phyloP scores from a whole-genome alignment of 2,329 filamentous ascomycete species.

The Trichoderma asperellum region DNA sequence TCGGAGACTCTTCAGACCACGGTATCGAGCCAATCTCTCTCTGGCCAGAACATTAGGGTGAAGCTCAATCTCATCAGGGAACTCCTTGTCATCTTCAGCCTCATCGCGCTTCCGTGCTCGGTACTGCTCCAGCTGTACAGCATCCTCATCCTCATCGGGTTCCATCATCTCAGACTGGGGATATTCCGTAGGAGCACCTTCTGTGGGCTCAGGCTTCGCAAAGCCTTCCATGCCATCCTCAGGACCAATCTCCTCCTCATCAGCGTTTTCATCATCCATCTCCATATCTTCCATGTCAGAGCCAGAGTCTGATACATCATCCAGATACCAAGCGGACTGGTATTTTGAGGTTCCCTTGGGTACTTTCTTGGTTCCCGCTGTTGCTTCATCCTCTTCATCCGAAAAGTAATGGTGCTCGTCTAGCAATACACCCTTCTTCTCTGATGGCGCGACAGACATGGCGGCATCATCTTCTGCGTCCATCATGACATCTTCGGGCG shows the following conservation, averaged over 20 bases:
- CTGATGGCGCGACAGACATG: slow-evolving; percentile 44
- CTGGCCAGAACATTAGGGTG: slow-evolving; percentile 83
- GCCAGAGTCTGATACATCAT: slow-evolving; percentile 78
- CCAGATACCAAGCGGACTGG: slow-evolving; percentile 91
- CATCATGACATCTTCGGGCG: slow-evolving; percentile 85
- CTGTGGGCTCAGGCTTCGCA: slow-evolving; percentile 69
- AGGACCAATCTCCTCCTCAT: slow-evolving; percentile 60
- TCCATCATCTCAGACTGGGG: slow-evolving; percentile 92
- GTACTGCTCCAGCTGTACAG: slow-evolving; percentile 79
- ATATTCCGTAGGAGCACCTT: slow-evolving; percentile 84
- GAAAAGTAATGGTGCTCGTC: slow-evolving; percentile 99
- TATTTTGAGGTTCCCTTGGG: slow-evolving; percentile 93
- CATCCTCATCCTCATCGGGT: slow-evolving; percentile 79
- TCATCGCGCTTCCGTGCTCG: slow-evolving; percentile 77
- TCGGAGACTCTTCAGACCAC: slow-evolving; percentile 88
- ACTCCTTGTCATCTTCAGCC: slow-evolving; percentile 87
- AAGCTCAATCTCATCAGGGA: slow-evolving; percentile 95
- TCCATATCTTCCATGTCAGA: slow-evolving; percentile 78
- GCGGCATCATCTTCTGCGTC: slow-evolving; percentile 58
- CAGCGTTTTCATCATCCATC: slow-evolving; percentile 58
- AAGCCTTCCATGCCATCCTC: slow-evolving; percentile 82
- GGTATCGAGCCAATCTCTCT: slow-evolving; percentile 83
- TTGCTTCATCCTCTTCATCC: slow-evolving; percentile 69
- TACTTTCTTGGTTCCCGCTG: slow-evolving; percentile 68
- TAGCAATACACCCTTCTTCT: slow-evolving; percentile 84